phyloP scores from a whole-genome alignment of 257 asterid genomes.

The Catharanthus roseus region DNA sequence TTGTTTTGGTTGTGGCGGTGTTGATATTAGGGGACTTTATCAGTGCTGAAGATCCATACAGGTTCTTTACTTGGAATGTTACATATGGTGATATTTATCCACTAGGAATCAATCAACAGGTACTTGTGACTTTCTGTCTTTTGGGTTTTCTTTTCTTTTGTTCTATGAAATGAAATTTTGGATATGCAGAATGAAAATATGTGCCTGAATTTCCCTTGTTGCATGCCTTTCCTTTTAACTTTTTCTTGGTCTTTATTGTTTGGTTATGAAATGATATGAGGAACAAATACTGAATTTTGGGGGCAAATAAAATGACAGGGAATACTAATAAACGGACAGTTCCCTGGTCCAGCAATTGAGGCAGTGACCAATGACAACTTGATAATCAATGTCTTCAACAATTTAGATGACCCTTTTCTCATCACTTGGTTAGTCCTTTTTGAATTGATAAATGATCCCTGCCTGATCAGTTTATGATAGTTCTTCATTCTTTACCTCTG shows the following conservation, averaged over 20 bases:
- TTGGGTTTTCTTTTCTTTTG: not conserved
- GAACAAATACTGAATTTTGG: not conserved
- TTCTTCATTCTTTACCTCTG: not conserved
- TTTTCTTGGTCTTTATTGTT: not conserved
- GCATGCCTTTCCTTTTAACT: not conserved
- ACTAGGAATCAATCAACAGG: conserved; percentile 25
- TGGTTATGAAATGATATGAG: not conserved
- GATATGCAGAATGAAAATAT: not conserved
- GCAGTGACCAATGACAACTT: conserved; percentile 35
- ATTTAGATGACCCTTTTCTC: conserved; percentile 34
- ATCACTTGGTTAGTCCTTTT: conserved; percentile 23
- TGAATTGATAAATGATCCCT: not conserved
- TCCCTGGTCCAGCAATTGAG: conserved; percentile 30
- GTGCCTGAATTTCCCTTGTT: not conserved
- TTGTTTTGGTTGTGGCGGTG: not conserved
- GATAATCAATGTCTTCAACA: conserved; percentile 32
- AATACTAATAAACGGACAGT: conserved; percentile 34
- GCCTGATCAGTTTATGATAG: not conserved
- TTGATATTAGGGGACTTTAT: not conserved
- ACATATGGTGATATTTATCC: conserved; percentile 26
- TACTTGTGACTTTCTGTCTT: not conserved
- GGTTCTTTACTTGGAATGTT: conserved; percentile 27
- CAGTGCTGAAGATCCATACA: conserved; percentile 25
- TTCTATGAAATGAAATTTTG: not conserved
- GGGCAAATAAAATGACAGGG: conserved; percentile 24